These are phyloP conservation scores for Endothia cerciana DNA, from an alignment of 2,329 filamentous ascomycete genomes.

Conservation along the genomic window DNA sequence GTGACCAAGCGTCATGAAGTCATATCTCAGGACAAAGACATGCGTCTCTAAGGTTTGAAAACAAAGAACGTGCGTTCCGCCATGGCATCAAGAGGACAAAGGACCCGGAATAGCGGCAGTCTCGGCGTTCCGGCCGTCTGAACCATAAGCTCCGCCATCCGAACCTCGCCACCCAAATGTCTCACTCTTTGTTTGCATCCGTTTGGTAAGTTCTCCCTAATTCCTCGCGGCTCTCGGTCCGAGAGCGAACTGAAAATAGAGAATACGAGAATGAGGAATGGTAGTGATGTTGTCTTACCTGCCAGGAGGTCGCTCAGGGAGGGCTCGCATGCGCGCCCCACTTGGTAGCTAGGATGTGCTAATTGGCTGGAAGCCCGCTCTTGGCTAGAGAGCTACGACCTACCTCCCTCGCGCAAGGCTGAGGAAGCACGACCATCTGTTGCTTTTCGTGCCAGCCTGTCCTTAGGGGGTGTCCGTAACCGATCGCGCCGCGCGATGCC, in stretches of 20 bases:
- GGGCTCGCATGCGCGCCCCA: not conserved
- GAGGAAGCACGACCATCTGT: conserved; percentile 28
- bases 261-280: not conserved
- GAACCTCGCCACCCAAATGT: conserved; percentile 4
- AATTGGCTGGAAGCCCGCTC: not conserved
- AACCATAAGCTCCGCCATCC: conserved; percentile 1
- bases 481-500: conserved; percentile 29
- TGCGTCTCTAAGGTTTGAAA: not conserved
- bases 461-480: conserved; percentile 17
- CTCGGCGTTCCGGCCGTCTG: conserved; percentile 7
- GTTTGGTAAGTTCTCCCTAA: too few species aligned
- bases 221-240: not conserved
- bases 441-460: conserved; percentile 30
- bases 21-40: conserved; percentile 16
- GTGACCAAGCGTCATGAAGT: conserved; percentile 7
- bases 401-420: conserved; percentile 14
- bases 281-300: not conserved
- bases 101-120: conserved; percentile 9
- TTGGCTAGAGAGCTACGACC: conserved; percentile 12
- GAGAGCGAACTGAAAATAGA: not conserved
- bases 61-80: conserved; percentile 13
- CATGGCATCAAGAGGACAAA: conserved; percentile 15
- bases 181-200: conserved; percentile 7
- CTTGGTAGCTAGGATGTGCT: not conserved
- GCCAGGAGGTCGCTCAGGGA: not conserved